Base-by-base conservation (phyloP, 2,329 filamentous ascomycete species). In the Curvularia verruculosa region DNA sequence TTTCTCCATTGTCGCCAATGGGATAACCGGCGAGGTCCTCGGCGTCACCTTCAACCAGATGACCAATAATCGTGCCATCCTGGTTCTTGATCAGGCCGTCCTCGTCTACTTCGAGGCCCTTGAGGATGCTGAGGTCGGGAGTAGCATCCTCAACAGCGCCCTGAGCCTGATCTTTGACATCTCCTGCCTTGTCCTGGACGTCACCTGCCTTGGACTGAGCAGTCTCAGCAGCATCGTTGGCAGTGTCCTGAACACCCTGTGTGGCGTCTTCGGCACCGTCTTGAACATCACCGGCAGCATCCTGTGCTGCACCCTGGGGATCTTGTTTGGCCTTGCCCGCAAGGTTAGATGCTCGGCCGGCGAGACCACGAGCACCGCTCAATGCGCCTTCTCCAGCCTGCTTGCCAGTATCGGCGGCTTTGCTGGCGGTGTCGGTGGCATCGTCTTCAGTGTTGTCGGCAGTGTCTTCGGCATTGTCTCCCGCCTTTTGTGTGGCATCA, bases 1-100 rank as follows among this genome's bases (percentile, higher is more conserved):
- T 84, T 64, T 84, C 82, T 55, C 83, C 83, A 13, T 84, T 77
- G 36, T 83, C 79, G 54, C 82, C 82, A 56, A 83, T 82, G 15
- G 75, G 76, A 67, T 83, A 83, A 34, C 82, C 82, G 48, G 74
- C 78, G 44, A 83, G 80, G 58, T 83, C 81, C 67, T 83, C 81
- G 21, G 81, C 81, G 54, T 83, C 81, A 56, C 81, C 82, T 66
- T 84, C 82, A 28, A 78, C 79, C 40, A 83, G 79, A 48, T 77
- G 77, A 52, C 80, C 82, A 51, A 84, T 71, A 3, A 75, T 66
- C 49, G 82, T 81, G 64, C 82, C 82, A 29, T 83, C 78, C 49
- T 77, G 71, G 65, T 85, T 80, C 63, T 81, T 75, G 62, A 87
- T 80, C 29, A 80, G 72, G 31, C 84, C 85, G 24, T 84, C 83